Evolutionary conservation across 257 asterid genomes (phyloP).

Genomic region (Fraxinus quadrangulata): DNA sequence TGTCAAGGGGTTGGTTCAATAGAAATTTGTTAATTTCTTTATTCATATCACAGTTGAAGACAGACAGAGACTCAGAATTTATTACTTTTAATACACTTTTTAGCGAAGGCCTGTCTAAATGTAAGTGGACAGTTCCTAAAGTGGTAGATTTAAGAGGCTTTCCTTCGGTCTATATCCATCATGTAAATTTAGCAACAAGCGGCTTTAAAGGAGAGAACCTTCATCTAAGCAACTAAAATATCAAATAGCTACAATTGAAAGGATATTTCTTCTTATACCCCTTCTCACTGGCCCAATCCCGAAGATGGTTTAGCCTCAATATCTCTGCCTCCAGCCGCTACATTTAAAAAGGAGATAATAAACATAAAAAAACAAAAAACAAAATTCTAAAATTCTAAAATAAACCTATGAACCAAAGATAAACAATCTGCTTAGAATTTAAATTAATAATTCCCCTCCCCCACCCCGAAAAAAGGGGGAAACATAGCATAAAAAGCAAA

Average conservation of each 20-base stretch:
- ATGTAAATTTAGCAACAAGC: too few relatives aligned
- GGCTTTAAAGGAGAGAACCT: too few relatives aligned
- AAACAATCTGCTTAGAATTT: not conserved
- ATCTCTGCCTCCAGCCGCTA: constrained; percentile 59
- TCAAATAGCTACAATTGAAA: constrained; percentile 33
- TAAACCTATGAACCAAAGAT: too few relatives aligned
- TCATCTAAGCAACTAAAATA: not conserved
- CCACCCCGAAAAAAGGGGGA: too few relatives aligned
- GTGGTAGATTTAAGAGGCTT: too few relatives aligned
- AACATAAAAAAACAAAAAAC: not conserved
- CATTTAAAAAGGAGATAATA: not conserved
- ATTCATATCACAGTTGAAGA: not conserved
- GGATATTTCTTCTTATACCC: constrained; percentile 65
- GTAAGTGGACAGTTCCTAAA: too few relatives aligned
- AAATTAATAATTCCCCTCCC: too few relatives aligned
- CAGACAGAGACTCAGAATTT: too few relatives aligned
- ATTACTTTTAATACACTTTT: too few relatives aligned
- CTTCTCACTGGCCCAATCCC: constrained; percentile 64
- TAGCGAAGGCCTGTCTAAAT: too few relatives aligned
- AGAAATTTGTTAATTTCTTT: not conserved
- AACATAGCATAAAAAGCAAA: not conserved
- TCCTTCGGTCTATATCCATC: too few relatives aligned
- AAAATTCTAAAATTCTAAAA: too few relatives aligned
- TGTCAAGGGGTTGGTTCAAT: constrained; percentile 64
- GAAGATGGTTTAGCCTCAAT: constrained; percentile 49